Conservation (phyloP, 805 yeast species). For the Nakazawaea ernobii region DNA sequence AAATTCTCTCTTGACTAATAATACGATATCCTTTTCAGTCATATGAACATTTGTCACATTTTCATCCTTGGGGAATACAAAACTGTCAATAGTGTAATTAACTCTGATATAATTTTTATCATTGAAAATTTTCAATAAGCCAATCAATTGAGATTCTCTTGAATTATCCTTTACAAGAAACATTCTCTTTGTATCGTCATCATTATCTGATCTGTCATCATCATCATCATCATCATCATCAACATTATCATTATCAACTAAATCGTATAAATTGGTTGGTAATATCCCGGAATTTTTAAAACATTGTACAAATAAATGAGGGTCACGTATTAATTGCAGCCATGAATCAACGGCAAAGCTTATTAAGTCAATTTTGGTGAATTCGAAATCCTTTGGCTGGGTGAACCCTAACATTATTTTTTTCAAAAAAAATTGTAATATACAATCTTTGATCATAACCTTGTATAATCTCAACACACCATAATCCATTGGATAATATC, state of each 20-base stretch:
- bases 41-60: conserved; percentile 23
- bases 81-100: conserved; percentile 20
- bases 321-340: not conserved
- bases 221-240: conserved; percentile 4
- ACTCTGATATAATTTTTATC: conserved; percentile 13
- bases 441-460: conserved; percentile 19
- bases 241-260: conserved; percentile 7
- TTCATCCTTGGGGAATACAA: conserved; percentile 33
- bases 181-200: not conserved
- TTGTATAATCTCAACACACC: conserved; percentile 29
- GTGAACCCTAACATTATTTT: conserved; percentile 8
- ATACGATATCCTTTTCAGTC: conserved; percentile 29
- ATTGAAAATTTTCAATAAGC: conserved; percentile 17
- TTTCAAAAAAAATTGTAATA: conserved; percentile 15
- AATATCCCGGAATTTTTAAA: conserved; percentile 19
- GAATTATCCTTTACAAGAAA: conserved; percentile 13
- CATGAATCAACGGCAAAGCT: conserved; percentile 18
- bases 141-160: conserved; percentile 20
- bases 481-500: conserved; percentile 25
- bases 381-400: conserved; percentile 5
- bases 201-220: conserved; percentile 5
- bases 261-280: conserved; percentile 8
- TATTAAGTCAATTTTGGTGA: conserved; percentile 20
- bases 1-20: conserved; percentile 19
- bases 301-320: conserved; percentile 13